Conservation (phyloP, 1,139 yeast genomes). For the Fermentozyma sake region DNA sequence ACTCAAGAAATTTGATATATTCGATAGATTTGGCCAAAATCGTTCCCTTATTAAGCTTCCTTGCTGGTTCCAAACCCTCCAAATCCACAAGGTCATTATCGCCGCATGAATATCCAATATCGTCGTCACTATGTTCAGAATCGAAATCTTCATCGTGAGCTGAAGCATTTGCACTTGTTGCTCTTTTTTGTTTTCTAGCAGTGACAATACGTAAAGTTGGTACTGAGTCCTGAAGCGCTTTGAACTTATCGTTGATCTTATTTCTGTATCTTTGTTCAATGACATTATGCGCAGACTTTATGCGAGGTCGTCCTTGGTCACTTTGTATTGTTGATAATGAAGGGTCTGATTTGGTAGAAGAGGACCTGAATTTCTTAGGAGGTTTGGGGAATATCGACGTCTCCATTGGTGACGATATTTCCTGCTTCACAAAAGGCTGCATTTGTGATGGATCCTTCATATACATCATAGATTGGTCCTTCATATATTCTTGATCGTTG, state of each 20-base stretch:
- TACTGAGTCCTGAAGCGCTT: conserved; percentile 36
- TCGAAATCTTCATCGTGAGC: conserved; percentile 14
- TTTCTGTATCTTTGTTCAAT: conserved; percentile 45
- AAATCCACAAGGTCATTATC: conserved; percentile 18
- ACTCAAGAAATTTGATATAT: conserved; percentile 40
- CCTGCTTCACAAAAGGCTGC: no score
- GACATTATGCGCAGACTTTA: conserved; percentile 39
- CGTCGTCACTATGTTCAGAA: conserved; percentile 9
- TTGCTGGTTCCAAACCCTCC: conserved; percentile 45
- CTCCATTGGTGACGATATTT: no score
- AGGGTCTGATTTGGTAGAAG: no score
- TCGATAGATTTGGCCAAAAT: conserved; percentile 42
- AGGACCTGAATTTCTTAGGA: no score
- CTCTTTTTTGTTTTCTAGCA: conserved; percentile 15
- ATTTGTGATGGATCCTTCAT: no score
- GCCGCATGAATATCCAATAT: conserved; percentile 10
- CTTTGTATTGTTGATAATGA: no score
- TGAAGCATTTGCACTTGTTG: conserved; percentile 5
- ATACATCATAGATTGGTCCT: no score
- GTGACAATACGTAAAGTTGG: conserved; percentile 37
- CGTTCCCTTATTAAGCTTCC: conserved; percentile 43
- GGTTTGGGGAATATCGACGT: no score
- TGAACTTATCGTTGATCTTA: conserved; percentile 42
- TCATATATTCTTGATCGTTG: no score
- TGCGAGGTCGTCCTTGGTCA: conserved; percentile 11